Base-by-base conservation (phyloP, 192 early-diverging fungal genomes). In the Umbelopsis sp. region DNA sequence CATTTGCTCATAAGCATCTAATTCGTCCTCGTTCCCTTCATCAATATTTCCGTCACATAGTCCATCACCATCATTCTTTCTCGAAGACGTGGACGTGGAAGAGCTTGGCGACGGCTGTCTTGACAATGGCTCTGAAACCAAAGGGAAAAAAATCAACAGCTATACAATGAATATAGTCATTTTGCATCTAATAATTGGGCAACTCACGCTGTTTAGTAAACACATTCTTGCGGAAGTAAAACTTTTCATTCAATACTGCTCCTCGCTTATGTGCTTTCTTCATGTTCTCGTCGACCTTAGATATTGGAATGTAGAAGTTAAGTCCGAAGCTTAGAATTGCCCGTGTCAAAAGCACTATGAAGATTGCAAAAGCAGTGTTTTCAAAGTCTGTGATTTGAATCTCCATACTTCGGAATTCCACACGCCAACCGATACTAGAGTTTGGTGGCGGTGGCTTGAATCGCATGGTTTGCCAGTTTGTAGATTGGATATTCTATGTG, bases 381-480 rank as follows among this genome's bases (percentile, higher is more conserved):
- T 97, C 97, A 80, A 94, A 95, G 69, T 99, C 97, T 0, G 95
- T 97, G 22, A 98, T 73, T 81, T 99, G 97, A 66, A 97, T 88
- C 78, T 99, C 97, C 89, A 97, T 94, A 43, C 93, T 92, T 38
- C 97, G 86, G 84, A 99, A 99, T 82, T 99, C 97, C 32, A 99
- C 96, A 50, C 97, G 87, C 97, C 97, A 99, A 16, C 97, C 97
- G 75, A 99, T 96, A 2, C 89, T 88, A 34, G 91, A 89, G 66
- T 89, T 88, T 14, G 94, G 95, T 36, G 97, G 92, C 14, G 97
- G 97, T 38, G 96, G 95, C 84, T 99, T 99, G 86, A 99, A 99
- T 9, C 97, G 91, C 89, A 97, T 92, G 17, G 95, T 96, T 83
- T 99, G 97, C 97, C 97, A 99, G 81, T 99, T 99, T 50, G 97